Conservation (phyloP, 2,329 filamentous ascomycete species). For the Calonectria ilicicola region DNA sequence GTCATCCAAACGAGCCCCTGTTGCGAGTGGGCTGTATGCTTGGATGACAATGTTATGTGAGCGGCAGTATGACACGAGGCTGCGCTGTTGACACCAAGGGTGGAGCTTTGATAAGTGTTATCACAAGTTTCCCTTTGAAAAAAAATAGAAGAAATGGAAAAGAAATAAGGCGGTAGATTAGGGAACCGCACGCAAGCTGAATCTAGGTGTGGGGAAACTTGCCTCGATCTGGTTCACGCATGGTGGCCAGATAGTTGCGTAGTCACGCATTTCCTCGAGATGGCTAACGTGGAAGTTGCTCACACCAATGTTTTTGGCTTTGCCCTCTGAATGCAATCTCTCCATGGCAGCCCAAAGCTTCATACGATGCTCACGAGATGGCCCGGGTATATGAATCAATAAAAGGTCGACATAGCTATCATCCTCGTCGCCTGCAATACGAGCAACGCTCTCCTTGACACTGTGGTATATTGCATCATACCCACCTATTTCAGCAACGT, state of each 20-base stretch:
- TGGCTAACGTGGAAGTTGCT: slow-evolving; percentile 78
- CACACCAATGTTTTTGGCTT: slow-evolving; percentile 75
- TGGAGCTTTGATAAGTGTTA: slow-evolving; percentile 67
- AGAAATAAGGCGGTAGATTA: no score
- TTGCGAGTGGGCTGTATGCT: slow-evolving; percentile 54
- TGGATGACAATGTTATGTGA: slow-evolving; percentile 76
- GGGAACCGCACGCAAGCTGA: no score
- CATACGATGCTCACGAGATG: slow-evolving; percentile 66
- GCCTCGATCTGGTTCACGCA: slow-evolving; percentile 81
- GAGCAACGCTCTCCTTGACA: slow-evolving; percentile 71
- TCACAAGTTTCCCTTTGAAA: neutral
- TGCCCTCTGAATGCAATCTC: slow-evolving; percentile 68
- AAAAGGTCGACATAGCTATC: slow-evolving; percentile 79
- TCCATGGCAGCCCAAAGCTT: slow-evolving; percentile 76
- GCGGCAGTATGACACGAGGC: slow-evolving; percentile 70
- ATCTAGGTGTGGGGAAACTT: slow-evolving; percentile 38
- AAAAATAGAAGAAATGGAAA: neutral
- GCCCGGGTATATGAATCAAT: slow-evolving; percentile 74
- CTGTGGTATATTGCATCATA: slow-evolving; percentile 70
- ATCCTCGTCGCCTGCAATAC: slow-evolving; percentile 63
- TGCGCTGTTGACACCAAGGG: slow-evolving; percentile 72
- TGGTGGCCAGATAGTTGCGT: slow-evolving; percentile 77
- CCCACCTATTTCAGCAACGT: slow-evolving; percentile 40
- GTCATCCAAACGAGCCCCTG: slow-evolving; percentile 59
- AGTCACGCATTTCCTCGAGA: slow-evolving; percentile 75